Conservation (phyloP, 2,329 filamentous ascomycete species). For the Microdochium nivale region DNA sequence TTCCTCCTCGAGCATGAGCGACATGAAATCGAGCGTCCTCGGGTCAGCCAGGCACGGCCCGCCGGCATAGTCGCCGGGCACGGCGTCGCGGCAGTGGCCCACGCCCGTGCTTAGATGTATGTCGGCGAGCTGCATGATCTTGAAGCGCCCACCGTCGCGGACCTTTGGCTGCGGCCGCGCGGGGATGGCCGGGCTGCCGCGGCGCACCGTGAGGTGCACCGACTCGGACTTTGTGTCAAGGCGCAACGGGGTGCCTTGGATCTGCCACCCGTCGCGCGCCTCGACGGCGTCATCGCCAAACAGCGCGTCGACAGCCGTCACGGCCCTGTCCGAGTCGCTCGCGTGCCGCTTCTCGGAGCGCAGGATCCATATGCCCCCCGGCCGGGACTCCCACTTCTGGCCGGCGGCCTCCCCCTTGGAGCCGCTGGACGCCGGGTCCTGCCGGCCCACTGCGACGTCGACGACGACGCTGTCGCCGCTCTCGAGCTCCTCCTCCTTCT, state of each 20-base stretch:
- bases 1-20: constrained; percentile 78
- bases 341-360: constrained; percentile 63
- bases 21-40: constrained; percentile 83
- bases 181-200: constrained; percentile 55
- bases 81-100: constrained; percentile 76
- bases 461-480: constrained; percentile 70
- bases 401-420: constrained; percentile 35
- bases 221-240: constrained; percentile 57
- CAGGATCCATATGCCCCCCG: constrained; percentile 75
- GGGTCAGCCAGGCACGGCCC: constrained; percentile 86
- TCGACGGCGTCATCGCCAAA: constrained; percentile 91
- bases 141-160: constrained; percentile 84
- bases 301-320: constrained; percentile 78
- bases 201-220: constrained; percentile 69
- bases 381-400: constrained; percentile 69
- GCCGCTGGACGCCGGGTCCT: constrained; percentile 53
- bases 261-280: constrained; percentile 74
- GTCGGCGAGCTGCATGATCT: constrained; percentile 95
- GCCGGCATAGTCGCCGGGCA: constrained; percentile 63
- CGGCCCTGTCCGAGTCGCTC: constrained; percentile 63
- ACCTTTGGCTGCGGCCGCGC: constrained; percentile 70
- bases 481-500: constrained; percentile 75
- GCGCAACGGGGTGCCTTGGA: constrained; percentile 66
- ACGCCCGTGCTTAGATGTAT: constrained; percentile 87
- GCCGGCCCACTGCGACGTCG: constrained; percentile 65